Evolutionary conservation across 2,329 filamentous ascomycete genomes (phyloP), one percentile per base, ranked within the genome.

Genomic region (Xylariaceae sp.): DNA sequence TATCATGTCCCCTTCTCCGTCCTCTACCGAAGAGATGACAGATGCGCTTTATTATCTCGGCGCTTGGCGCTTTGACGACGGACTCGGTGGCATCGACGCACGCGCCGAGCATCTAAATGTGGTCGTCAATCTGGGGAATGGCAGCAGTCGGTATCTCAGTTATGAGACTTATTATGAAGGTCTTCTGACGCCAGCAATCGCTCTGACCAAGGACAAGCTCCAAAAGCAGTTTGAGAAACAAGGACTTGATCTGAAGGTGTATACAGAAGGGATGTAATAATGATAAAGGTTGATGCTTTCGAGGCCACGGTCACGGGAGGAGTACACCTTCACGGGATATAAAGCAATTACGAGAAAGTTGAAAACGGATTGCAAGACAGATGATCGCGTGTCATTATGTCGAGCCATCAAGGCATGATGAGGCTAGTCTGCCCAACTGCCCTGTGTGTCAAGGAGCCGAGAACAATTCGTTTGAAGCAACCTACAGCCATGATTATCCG

Each of bases 121-220:
- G 12, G 43, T 59, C 15, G 45, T 53, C 15, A 47, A 49, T 11
- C 19, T 45, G n/a, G 54, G 49, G 2, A 38, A 50, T 18, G 49
- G 47, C 3, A 45, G 47, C 12, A 58, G 57, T 6, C 43, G 50
- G 24, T 52, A 55, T 31, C 37, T 59, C 9, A 58, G 54, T 15
- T 59, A 55, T 35, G 56, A 58, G 43, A 57, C 55, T 15, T 59
- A 55, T 32, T 59, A 58, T 33, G 33, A 46, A 6, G 52, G 50
- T 4, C 41, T 49, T 29, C 13, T 41, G 7, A 54, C 51, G 6
- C 42, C 39, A 4, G 19, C 34, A 6, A 44, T 59, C 8, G 44
- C 43, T 8, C 31, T 52, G 9, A 29, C 53, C 9, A 41, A 43
- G 24, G 35, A 39, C 2, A 34, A 44, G 34, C 37, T 55, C 22